phyloP scores from a whole-genome alignment of 441 rosid species.

The Cnidoscolus chayamansa region DNA sequence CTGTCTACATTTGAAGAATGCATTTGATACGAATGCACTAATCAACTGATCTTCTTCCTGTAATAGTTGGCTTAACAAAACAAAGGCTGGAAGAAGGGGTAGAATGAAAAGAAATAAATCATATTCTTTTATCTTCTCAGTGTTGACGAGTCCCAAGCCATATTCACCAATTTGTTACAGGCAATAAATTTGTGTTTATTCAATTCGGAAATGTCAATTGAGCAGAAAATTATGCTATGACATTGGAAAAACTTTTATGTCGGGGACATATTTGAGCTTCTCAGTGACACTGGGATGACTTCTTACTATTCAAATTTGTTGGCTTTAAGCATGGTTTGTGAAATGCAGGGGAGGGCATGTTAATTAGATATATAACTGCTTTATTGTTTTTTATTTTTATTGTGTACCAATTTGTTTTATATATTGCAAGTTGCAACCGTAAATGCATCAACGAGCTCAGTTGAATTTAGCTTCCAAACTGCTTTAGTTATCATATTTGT shows the following conservation, averaged over 20 bases:
- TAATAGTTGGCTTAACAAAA: neutral
- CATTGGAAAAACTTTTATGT: neutral
- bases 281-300: neutral
- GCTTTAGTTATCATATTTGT: constrained; percentile 14
- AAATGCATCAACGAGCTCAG: neutral
- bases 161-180: neutral
- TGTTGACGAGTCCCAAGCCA: neutral
- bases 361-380: neutral
- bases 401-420: neutral
- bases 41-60: neutral
- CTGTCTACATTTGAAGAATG: constrained; percentile 2
- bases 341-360: neutral
- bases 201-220: neutral
- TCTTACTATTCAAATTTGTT: neutral
- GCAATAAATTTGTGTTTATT: neutral
- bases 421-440: neutral
- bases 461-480: constrained; percentile 17
- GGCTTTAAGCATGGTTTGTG: neutral
- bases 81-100: neutral
- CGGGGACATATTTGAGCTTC: neutral
- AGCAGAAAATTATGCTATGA: neutral
- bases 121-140: neutral
- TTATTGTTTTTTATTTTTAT: neutral
- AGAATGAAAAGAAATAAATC: neutral
- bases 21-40: neutral